phyloP scores from a whole-genome alignment of 1,139 yeast species.

The Sugiyamaella castrensis region DNA sequence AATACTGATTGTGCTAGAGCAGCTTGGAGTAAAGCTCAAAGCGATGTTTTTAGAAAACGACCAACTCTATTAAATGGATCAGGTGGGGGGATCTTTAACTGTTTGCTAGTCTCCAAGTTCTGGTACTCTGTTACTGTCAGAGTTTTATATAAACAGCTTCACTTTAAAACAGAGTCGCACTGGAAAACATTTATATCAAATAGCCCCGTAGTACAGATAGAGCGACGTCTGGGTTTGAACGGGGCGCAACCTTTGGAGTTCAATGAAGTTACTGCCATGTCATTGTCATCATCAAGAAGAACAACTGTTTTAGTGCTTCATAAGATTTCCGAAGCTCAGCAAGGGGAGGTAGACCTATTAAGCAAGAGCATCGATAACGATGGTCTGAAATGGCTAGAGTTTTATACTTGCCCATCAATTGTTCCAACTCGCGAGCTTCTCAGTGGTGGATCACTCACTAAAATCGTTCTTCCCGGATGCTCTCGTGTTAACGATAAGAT shows the following conservation, averaged over 20 bases:
- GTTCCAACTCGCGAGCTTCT: constrained; percentile 54
- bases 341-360: constrained; percentile 45
- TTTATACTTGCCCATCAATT: constrained; percentile 77
- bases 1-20: constrained; percentile 48
- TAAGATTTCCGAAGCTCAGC: constrained; percentile 45
- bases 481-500: constrained; percentile 59
- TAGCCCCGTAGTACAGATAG: constrained; percentile 6
- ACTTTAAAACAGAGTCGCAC: constrained; percentile 50
- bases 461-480: constrained; percentile 70
- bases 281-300: constrained; percentile 17
- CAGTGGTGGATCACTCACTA: constrained; percentile 45
- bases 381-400: constrained; percentile 63
- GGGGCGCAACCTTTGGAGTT: constrained; percentile 18
- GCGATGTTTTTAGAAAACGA: constrained; percentile 13
- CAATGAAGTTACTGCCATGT: constrained; percentile 19
- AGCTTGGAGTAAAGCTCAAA: constrained; percentile 46
- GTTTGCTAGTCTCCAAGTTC: constrained; percentile 63
- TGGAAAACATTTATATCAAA: constrained; percentile 45
- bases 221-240: constrained; percentile 19
- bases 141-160: constrained; percentile 53
- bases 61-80: constrained; percentile 1
- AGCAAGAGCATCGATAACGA: constrained; percentile 45
- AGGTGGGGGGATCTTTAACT: constrained; percentile 47
- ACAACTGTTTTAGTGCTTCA: constrained; percentile 49
- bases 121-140: constrained; percentile 60